Evolutionary conservation across 2,329 filamentous ascomycete genomes (phyloP), one percentile per base, ranked within the genome.

Genomic region (Penicillium italicum): DNA sequence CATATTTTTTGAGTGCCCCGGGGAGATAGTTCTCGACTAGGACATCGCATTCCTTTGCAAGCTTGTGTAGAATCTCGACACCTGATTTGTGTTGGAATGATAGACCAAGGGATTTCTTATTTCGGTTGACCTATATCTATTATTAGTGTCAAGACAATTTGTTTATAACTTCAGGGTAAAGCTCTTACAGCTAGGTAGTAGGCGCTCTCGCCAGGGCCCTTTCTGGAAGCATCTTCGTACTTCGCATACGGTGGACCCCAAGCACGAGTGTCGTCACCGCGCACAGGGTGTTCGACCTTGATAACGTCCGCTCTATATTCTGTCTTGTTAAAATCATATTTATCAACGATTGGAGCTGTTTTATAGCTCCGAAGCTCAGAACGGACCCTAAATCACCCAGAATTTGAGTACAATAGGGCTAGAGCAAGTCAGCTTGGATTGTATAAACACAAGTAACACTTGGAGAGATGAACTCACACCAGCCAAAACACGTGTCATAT

Each of bases 391-490:
- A 82, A 75, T 99, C 94, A 54, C 93, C 94, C 10, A 99, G 77
- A 51, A 99, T 97, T 73, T 99, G 94, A 36, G 94, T 97, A 68
- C 91, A 97, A 70, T 97, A 97, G 62, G 94, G 94, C 91, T 97
- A 67, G 14, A 54, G 30, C 49, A 57, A 33, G 43, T 64, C 49
- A 59, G 56, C 24, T 55, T 38, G 49, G 47, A 57, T 50, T 48
- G 18, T 41, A 28, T 14, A 30, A 24, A 40, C 48, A 46, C 12
- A 12, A 37, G n/a, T 14, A 33, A 38, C 38, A 16, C 2, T 7
- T 34, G 18, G 3, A 40, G 56, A 53, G 11, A 48, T 31, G 34
- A 14, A 81, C 88, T 76, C 79, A 97, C 93, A 55, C 94, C 94
- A 60, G 94, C 94, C 61, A 99, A 77, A 1, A 99, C 94, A 76